Evolutionary conservation across 768 basidiomycete species (phyloP), one percentile per base, ranked within the genome.

Genomic region (Antrodiella citrinella): DNA sequence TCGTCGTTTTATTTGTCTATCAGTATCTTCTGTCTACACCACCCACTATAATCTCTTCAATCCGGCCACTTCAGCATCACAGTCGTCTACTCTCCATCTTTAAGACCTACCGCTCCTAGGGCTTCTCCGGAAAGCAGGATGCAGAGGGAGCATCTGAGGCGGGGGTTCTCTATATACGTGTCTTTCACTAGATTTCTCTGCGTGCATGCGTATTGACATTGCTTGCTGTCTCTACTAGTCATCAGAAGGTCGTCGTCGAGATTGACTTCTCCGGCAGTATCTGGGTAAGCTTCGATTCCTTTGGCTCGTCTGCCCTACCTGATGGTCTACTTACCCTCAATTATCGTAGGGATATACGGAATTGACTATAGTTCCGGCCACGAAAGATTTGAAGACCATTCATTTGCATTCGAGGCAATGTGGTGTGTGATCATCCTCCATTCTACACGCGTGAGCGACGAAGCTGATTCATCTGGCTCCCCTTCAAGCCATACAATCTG

Each of bases 201-300:
- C 35, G 45, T 49, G 20, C 22, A 13, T 20, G n/a, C 65, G 60
- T 69, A 54, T 66, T 78, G 77, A 78, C 80, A 65, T 72, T 47
- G 3, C 54, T 65, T 59, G 64, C 59, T 66, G 74, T 81, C 65
- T 84, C 66, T 82, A 91, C 86, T 83, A 90, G 86, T 70, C 89
- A 95, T 70, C 95, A 97, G 78, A 91, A 91, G 66, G 93, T 96
- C 46, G 88, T 90, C 54, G 72, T 97, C 57, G 91, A 95, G 70
- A 82, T 97, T 54, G 91, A 94, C 73, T 92, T 96, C 66, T 77
- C 84, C 5, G 95, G 95, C 19, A 75, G 75, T 62, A 75, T 93
- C 60, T 87, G 86, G 79, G 93, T 89, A 69, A 56, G 81, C 46
- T 63, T 26, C 47, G n/a, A n/a, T n/a, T n/a, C n/a, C n/a, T n/a